These are phyloP conservation scores for Hyaloscypha bicolor DNA, from an alignment of 495 filamentous ascomycete genomes.

Conservation along the genomic window DNA sequence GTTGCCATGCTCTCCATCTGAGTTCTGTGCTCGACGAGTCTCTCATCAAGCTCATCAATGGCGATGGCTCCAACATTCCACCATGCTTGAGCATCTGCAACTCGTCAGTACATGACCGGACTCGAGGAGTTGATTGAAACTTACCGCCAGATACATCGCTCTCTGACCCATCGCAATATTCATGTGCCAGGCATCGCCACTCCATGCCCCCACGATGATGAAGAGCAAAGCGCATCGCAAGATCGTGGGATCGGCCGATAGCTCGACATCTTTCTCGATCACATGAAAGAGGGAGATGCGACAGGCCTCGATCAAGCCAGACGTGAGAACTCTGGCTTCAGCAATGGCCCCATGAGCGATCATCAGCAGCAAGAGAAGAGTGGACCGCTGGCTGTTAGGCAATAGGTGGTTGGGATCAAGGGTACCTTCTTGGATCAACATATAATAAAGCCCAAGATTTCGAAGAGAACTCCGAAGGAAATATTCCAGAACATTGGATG, in stretches of 20 bases:
- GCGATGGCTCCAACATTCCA: constrained; percentile 49
- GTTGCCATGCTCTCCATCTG: constrained; percentile 58
- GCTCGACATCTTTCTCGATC: constrained; percentile 65
- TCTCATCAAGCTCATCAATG: constrained; percentile 35
- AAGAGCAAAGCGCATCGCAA: constrained; percentile 63
- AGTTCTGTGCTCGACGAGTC: constrained; percentile 45
- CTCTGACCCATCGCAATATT: constrained; percentile 71
- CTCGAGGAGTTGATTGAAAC: constrained; percentile 18
- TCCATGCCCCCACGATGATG: constrained; percentile 62
- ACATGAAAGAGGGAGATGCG: constrained; percentile 66
- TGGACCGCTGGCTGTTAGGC: constrained; percentile 57
- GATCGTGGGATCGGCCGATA: constrained; percentile 58
- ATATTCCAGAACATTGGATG: constrained; percentile 59
- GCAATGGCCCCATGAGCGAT: constrained; percentile 64
- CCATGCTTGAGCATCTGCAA: constrained; percentile 57
- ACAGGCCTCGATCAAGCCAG: constrained; percentile 65
- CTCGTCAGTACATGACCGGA: background rate
- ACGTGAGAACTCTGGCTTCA: constrained; percentile 59
- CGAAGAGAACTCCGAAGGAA: constrained; percentile 62
- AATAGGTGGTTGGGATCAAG: constrained; percentile 64
- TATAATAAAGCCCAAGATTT: constrained; percentile 60
- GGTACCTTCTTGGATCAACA: constrained; percentile 49
- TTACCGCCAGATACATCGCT: constrained; percentile 65
- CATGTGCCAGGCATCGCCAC: constrained; percentile 72
- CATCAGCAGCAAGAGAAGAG: constrained; percentile 63